Base-by-base conservation (phyloP, 352 stramenopile genomes). In the Phytophthora hybrid region DNA sequence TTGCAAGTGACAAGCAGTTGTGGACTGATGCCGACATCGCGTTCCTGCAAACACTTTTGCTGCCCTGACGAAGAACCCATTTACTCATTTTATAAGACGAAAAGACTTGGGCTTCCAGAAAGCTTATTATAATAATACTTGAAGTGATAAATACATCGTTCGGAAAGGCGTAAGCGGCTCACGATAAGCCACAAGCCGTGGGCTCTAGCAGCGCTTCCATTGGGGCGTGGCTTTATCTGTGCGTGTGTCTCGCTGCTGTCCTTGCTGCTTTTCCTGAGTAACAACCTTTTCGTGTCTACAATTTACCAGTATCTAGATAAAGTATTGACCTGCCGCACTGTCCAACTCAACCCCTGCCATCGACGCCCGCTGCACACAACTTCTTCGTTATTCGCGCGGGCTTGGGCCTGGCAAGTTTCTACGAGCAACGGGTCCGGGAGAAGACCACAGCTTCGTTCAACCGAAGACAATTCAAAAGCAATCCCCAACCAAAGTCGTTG, bases 11-110 rank as follows among this genome's bases (percentile, higher is more conserved):
- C 46, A 82, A 80, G 44, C 81, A 91, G 60, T 74, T 84, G 58
- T 93, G 88, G 88, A 92, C 74, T 51, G 87, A 93, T 59, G 87
- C 91, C 52, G 88, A 95, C 64, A 92, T 95, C 59, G 78, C 91
- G 54, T 91, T 95, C 61, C 73, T 95, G 59, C 86, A 93, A 71
- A 90, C 69, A 29, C 72, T 95, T 72, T 64, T 93, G 52, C 77
- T 95, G 32, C 73, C 81, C 8, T 93, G 83, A 72, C 63, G 7
- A 29, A 19, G n/a, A 18, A 31, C 26, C 26, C 4, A 5, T 31
- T 31, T 31, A 31, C 26, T 6, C 2, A 31, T 31, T 31, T 31
- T 31, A 31, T 31, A 31, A 31, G 23, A 26, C 23, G 26, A 31
- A 5, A 31, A 5, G 26, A 31, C 26, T 31, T 31, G 26, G 23